Percentiles rank a stretch among this genome's conserved stretches.
Conservation (phyloP, 345 rosid species). For the Eucalyptus victrix region DNA sequence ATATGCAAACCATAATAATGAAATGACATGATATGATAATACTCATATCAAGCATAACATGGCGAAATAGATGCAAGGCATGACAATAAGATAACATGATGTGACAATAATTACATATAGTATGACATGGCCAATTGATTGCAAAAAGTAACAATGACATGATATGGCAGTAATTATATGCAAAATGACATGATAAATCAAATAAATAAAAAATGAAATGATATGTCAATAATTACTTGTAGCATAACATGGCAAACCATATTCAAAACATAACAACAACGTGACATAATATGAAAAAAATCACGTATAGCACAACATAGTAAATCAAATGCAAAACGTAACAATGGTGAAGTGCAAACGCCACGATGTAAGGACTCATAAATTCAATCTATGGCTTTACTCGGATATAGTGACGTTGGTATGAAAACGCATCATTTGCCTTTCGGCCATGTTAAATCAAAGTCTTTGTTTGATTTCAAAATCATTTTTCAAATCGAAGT, state of each 20-base stretch:
- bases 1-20: background rate
- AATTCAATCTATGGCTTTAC: background rate
- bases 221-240: background rate
- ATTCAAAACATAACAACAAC: background rate
- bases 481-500: background rate
- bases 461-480: background rate
- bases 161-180: background rate
- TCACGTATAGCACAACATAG: rapidly evolving
- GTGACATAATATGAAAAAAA: rapidly evolving
- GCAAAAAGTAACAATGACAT: rapidly evolving
- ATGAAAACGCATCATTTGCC: background rate
- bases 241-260: background rate
- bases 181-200: background rate
- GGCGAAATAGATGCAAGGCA: rapidly evolving
- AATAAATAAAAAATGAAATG: background rate
- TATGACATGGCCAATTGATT: rapidly evolving
- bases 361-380: rapidly evolving
- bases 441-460: background rate
- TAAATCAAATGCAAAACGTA: background rate
- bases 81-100: background rate
- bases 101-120: background rate
- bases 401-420: rapidly evolving
- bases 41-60: background rate
- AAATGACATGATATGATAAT: background rate
- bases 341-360: background rate